A percentile compares a stretch with the other conserved stretches of the same genome.
Evolutionary conservation across 148 eudicot genomes (phyloP).

Genomic region (Amaranthus hypochondriacus): DNA sequence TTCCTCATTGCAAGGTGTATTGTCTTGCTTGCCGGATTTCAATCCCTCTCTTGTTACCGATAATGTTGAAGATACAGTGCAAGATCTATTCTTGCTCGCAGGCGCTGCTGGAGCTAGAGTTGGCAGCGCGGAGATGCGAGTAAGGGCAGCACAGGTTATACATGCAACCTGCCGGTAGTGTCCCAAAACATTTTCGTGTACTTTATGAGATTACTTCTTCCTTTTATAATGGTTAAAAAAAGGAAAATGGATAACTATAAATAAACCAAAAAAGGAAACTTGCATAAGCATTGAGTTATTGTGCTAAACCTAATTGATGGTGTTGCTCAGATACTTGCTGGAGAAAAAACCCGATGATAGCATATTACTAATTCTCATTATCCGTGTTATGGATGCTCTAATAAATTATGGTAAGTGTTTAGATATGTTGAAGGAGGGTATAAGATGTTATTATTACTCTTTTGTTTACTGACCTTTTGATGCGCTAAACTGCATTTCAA

Average conservation of each 20-base stretch:
- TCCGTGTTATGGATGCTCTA: slow-evolving; percentile 85
- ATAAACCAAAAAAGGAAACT: background rate
- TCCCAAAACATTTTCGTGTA: slow-evolving; percentile 2
- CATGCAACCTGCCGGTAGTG: slow-evolving; percentile 83
- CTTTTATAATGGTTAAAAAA: background rate
- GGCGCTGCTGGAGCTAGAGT: slow-evolving; percentile 82
- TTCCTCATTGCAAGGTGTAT: slow-evolving; percentile 90
- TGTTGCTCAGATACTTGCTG: slow-evolving; percentile 61
- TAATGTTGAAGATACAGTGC: slow-evolving; percentile 45
- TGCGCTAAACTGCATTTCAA: background rate
- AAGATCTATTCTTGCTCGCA: slow-evolving; percentile 60
- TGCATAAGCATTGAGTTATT: slow-evolving; percentile 6
- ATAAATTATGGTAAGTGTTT: slow-evolving; percentile 66
- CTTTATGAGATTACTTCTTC: background rate
- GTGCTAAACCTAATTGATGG: slow-evolving; percentile 24
- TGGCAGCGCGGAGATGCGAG: slow-evolving; percentile 74
- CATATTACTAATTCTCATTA: slow-evolving; percentile 75
- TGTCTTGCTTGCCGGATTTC: slow-evolving; percentile 98
- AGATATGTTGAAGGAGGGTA: background rate
- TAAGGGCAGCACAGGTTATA: slow-evolving; percentile 77
- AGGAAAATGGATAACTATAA: background rate
- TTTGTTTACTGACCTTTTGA: background rate
- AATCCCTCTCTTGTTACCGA: slow-evolving; percentile 51
- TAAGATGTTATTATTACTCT: background rate
- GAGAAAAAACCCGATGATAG: slow-evolving; percentile 96